A percentile compares a stretch with the other conserved stretches of the same genome.
Conservation (phyloP, 176 grass and related monocot genomes). For the Elaeis guineensis region DNA sequence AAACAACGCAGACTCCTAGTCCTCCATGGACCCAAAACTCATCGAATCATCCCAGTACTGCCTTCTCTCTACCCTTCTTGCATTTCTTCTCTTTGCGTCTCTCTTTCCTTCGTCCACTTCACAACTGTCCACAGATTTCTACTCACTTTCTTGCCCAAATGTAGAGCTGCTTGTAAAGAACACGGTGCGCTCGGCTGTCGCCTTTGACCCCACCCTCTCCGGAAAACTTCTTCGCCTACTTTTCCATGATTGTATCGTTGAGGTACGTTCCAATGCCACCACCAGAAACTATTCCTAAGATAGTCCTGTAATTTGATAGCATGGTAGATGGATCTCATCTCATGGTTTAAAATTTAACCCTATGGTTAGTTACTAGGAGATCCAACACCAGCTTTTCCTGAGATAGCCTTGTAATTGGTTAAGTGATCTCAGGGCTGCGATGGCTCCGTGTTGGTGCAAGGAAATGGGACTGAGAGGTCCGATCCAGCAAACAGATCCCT, state of each 20-base stretch:
- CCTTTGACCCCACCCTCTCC: slow-evolving; percentile 43
- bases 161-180: slow-evolving; percentile 61
- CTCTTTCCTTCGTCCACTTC: slow-evolving; percentile 5
- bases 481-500: slow-evolving; percentile 86
- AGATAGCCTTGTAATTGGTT: background rate
- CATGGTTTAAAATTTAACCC: background rate
- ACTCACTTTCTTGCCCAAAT: slow-evolving; percentile 57
- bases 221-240: slow-evolving; percentile 85
- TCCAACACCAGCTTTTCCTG: background rate
- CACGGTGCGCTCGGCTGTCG: slow-evolving; percentile 46
- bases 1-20: no score
- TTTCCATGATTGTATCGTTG: slow-evolving; percentile 93
- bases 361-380: background rate
- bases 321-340: no score
- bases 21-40: no score
- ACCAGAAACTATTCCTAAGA: no score
- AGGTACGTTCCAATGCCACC: slow-evolving; percentile 32
- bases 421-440: slow-evolving; percentile 63
- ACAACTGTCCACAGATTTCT: slow-evolving; percentile 58
- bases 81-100: slow-evolving; percentile 17
- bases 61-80: slow-evolving; percentile 6
- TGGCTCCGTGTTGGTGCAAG: slow-evolving; percentile 78
- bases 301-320: no score
- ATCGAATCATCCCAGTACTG: background rate
- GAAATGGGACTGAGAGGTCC: slow-evolving; percentile 61